Conservation (phyloP, 495 filamentous ascomycete genomes). For the Lasiosphaeria ovina region DNA sequence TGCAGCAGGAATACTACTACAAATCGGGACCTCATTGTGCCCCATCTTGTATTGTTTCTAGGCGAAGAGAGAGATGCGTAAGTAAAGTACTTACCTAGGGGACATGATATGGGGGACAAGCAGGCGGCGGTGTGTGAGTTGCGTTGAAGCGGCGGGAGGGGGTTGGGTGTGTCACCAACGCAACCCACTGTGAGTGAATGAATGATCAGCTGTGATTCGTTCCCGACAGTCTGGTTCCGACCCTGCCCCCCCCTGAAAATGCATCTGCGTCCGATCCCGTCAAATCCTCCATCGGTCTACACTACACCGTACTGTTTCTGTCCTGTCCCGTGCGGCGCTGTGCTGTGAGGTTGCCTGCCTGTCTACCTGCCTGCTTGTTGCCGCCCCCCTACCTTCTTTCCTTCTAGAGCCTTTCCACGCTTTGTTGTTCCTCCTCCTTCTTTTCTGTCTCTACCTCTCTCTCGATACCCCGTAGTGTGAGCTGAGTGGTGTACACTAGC, state of each 20-base stretch:
- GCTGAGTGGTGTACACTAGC: too few species aligned
- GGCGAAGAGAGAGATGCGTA: too few species aligned
- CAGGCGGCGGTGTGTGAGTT: too few species aligned
- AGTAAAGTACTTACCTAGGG: too few species aligned
- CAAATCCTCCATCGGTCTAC: not conserved
- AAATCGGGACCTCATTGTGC: too few species aligned
- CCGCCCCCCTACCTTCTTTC: not conserved
- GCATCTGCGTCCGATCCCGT: not conserved
- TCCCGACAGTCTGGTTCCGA: slow-evolving; percentile 16
- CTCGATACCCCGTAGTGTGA: too few species aligned
- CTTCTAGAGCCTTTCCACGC: not conserved
- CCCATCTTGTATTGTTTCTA: too few species aligned
- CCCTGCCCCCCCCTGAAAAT: not conserved
- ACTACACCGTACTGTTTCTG: too few species aligned
- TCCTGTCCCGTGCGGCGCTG: too few species aligned
- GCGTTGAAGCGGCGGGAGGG: not conserved
- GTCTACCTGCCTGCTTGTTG: not conserved
- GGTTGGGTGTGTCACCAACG: not conserved
- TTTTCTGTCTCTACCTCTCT: not conserved
- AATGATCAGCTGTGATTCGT: slow-evolving; percentile 9
- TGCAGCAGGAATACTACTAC: too few species aligned
- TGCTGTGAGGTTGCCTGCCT: too few species aligned
- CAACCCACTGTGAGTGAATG: not conserved
- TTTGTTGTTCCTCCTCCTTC: not conserved
- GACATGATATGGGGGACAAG: too few species aligned